A percentile compares a stretch with the other conserved stretches of the same genome.
Conservation (phyloP, 768 basidiomycete genomes). For the Imleria badia region DNA sequence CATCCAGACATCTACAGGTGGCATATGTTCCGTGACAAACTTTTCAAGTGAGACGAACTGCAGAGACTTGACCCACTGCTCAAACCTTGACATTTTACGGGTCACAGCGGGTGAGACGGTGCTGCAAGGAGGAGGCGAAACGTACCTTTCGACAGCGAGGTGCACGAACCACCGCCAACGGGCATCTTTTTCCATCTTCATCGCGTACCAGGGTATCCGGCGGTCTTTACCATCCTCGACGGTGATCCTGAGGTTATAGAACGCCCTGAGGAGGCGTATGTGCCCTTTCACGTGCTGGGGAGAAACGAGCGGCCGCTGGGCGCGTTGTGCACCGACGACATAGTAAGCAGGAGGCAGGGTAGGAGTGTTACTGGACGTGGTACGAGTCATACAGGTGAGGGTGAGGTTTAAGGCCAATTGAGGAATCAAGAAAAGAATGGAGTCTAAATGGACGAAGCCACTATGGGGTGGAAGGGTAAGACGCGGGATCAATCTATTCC, state of each 20-base stretch:
- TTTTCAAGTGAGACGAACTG: conserved; percentile 24
- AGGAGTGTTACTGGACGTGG: not conserved
- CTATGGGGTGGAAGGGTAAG: not conserved
- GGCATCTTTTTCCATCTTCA: conserved; percentile 23
- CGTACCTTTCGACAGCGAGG: conserved; percentile 39
- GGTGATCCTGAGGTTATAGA: conserved; percentile 27
- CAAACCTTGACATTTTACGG: conserved; percentile 27
- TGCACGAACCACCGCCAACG: conserved; percentile 43
- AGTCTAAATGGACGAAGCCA: not conserved
- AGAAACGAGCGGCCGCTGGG: conserved; percentile 30
- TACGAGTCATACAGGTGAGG: conserved; percentile 1
- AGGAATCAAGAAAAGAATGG: not conserved
- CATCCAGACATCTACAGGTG: conserved; percentile 43
- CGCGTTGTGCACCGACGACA: conserved; percentile 19
- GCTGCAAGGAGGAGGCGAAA: not conserved
- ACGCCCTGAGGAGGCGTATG: conserved; percentile 34
- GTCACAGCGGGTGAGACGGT: not conserved
- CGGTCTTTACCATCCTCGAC: conserved; percentile 31
- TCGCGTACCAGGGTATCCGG: conserved; percentile 26
- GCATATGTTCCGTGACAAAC: conserved; percentile 28
- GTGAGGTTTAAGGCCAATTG: too few species aligned
- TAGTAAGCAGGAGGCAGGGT: conserved; percentile 7
- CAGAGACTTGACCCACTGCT: conserved; percentile 33
- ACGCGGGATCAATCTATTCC: conserved; percentile 5
- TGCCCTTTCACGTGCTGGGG: conserved; percentile 34